These are phyloP conservation scores for Quercus phellos DNA, from an alignment of 331 rosid genomes.

Conservation along the genomic window DNA sequence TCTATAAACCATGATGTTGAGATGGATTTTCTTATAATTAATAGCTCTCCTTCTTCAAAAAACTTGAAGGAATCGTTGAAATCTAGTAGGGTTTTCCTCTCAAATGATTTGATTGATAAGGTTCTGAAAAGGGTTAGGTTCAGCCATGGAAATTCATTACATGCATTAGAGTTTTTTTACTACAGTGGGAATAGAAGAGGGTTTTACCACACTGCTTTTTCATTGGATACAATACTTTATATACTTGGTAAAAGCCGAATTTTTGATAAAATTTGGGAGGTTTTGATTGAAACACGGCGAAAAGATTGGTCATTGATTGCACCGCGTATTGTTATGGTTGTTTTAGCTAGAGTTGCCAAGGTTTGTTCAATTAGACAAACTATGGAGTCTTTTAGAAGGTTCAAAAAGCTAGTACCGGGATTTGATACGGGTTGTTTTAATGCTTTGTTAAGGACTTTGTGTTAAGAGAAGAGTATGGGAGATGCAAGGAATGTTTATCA, in stretches of 20 bases:
- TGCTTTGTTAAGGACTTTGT: constrained; percentile 64
- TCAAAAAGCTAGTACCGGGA: constrained; percentile 59
- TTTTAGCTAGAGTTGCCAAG: constrained; percentile 66
- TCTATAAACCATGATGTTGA: constrained; percentile 35
- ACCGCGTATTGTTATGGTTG: constrained; percentile 65
- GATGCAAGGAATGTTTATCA: constrained; percentile 85
- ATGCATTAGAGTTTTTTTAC: constrained; percentile 61
- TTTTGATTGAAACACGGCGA: constrained; percentile 36
- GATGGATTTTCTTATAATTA: constrained; percentile 39
- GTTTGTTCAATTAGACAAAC: constrained; percentile 76
- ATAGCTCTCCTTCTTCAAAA: constrained; percentile 34
- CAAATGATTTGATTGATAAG: constrained; percentile 63
- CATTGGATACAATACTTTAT: constrained; percentile 78
- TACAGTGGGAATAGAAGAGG: constrained; percentile 61
- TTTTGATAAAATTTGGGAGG: constrained; percentile 58
- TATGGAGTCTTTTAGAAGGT: constrained; percentile 68
- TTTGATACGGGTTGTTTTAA: constrained; percentile 56
- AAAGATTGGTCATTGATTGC: constrained; percentile 55
- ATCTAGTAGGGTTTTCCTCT: constrained; percentile 60
- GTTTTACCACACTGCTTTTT: constrained; percentile 60
- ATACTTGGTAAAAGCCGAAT: constrained; percentile 66
- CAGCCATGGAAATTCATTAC: constrained; percentile 72
- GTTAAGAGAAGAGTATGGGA: constrained; percentile 81
- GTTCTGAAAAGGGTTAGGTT: constrained; percentile 77
- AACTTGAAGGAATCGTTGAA: constrained; percentile 43